phyloP scores from a whole-genome alignment of 768 basidiomycete genomes.

The Dentipellis fragilis region DNA sequence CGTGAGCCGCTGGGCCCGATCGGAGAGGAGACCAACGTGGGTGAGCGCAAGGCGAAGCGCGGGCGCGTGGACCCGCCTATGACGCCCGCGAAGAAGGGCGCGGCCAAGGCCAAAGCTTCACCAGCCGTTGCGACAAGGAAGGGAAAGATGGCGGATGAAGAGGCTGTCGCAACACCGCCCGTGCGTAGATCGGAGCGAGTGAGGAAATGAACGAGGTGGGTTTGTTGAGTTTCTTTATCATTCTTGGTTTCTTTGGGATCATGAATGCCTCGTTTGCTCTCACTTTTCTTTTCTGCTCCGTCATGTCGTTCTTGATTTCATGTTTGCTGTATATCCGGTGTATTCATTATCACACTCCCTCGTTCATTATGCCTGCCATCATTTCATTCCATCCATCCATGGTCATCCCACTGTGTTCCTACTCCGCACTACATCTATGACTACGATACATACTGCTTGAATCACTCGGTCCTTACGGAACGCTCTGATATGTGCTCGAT shows the following conservation, averaged over 20 bases:
- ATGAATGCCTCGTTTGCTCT: background rate
- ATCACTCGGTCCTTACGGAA: too few relatives aligned
- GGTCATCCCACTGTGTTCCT: too few relatives aligned
- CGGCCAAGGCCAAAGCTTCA: background rate
- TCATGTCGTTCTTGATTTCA: background rate
- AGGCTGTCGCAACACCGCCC: background rate
- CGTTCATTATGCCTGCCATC: too few relatives aligned
- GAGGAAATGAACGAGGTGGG: too few relatives aligned
- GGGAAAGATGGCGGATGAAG: background rate
- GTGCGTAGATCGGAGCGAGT: too few relatives aligned
- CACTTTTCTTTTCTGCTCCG: background rate
- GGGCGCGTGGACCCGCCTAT: background rate
- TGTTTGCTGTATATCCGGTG: background rate
- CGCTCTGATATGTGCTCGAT: too few relatives aligned
- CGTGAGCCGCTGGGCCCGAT: background rate
- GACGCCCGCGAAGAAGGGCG: background rate
- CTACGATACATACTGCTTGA: too few relatives aligned
- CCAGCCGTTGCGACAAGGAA: background rate
- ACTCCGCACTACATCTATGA: too few relatives aligned
- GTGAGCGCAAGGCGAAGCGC: background rate
- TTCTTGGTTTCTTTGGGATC: background rate
- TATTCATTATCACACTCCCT: background rate
- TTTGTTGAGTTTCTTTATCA: too few relatives aligned
- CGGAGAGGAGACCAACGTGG: background rate
- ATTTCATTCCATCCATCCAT: too few relatives aligned